Base-by-base conservation (phyloP, 2,329 filamentous ascomycete species). In the Phialemonium atrogriseum region DNA sequence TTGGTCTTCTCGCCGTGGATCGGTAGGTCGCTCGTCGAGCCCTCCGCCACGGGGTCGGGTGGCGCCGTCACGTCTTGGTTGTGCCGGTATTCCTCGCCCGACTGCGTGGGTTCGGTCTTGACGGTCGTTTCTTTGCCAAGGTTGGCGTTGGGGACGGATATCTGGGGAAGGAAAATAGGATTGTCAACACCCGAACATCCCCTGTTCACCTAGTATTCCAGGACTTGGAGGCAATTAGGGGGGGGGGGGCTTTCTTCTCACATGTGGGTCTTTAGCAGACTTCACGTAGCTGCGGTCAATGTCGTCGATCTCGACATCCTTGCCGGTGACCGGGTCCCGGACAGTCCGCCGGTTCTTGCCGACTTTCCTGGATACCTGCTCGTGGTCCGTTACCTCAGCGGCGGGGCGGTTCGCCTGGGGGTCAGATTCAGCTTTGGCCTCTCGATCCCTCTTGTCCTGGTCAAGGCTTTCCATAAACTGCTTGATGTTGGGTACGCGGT, bases 1-100 rank as follows among this genome's bases (percentile, higher is more conserved):
- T 94, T 95, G 4, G 91, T 96, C 70, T 91, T 95, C 53, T 96
- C 89, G 48, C 88, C 89, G 50, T 88, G 84, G 36, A 96, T 94
- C 4, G 91, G 91, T 2, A 96, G 87, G 56, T 96, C 91, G 16
- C 85, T 88, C 0, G 89, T 96, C 20, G 80, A 77, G 15, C 86
- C 85, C 35, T 80, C 71, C 11, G 80, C 78, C 13, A 94, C 67
- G 1, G 89, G 89, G 43, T 93, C 88, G 2, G 89, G 89, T 3
- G 89, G 89, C 1, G 89, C 84, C 0, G 86, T 94, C 35, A 94
- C 68, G 57, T 96, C 89, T 58, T 95, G 89, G 8, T 78, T 84
- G 35, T 81, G 52, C 41, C 82, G 84, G 56, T 96, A 95, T 41
- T 94, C 84, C 37, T 80, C 71, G 17, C 80, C 75, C 1, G 78